Base-by-base conservation (phyloP, 208 protist species). In the Naegleria fowleri region DNA sequence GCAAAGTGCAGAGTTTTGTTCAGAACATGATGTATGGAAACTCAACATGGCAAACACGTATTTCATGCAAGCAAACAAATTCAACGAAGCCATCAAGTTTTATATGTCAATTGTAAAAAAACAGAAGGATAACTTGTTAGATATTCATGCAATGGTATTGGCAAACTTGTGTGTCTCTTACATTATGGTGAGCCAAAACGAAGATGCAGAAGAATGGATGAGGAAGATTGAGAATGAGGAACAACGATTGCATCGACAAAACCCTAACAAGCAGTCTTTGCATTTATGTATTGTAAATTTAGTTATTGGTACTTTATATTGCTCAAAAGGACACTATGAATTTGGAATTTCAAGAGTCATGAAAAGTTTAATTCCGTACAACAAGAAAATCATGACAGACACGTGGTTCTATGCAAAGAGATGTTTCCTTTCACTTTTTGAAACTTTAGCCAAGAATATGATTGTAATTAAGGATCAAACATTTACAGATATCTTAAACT, bases 231-330 rank as follows among this genome's bases (percentile, higher is more conserved):
- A 99, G 93, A 95, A 96, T 84, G 98, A 98, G 88, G 98, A 99
- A 94, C 97, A 99, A 92, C 95, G 94, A 39, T 87, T 97, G 39
- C 93, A 93, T 15, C 96, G 95, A 90, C 93, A 94, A 52, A 96
- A 98, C 79, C 94, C 96, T 13, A 94, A 97, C 16, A 96, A 97
- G 92, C 97, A 98, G 94, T 94, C 94, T 33, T 96, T 98, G 91
- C 97, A 98, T 92, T 95, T 98, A 51, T 99, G 97, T 94, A 99
- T 99, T 92, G 97, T 99, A 39, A 99, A 99, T 93, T 94, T 99
- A 5, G 98, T 99, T 22, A 99, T 99, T 92, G 98, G 98, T 55
- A 99, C 98, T 22, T 95, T 99, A n/a, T 99, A 99, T 94, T 99
- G 98, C 94, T 96, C 97, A 29, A 99, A 99, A 94, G 97, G 97